Conservation (phyloP, 768 basidiomycete species). For the Cystoderma amianthinum region DNA sequence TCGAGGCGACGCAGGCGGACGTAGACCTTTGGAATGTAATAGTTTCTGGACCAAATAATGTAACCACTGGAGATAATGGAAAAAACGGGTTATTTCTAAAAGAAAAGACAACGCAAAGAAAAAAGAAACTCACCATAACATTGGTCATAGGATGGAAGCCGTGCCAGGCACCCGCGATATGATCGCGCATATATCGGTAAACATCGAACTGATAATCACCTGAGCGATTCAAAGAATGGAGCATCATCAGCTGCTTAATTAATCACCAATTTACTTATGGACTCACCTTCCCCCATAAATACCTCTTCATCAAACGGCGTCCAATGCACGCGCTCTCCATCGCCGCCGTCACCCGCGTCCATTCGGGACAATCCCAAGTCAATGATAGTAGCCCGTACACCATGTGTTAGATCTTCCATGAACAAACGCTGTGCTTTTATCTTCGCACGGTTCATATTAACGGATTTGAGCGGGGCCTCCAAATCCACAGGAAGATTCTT, state of each 20-base stretch:
- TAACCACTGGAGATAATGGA: slow-evolving; percentile 60
- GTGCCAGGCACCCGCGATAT: slow-evolving; percentile 63
- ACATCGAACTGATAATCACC: slow-evolving; percentile 94
- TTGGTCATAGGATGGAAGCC: slow-evolving; percentile 79
- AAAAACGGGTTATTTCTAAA: slow-evolving; percentile 5
- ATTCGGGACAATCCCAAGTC: slow-evolving; percentile 92
- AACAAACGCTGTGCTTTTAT: slow-evolving; percentile 20
- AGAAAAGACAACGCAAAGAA: neutral
- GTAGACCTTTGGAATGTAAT: slow-evolving; percentile 61
- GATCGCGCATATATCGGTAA: slow-evolving; percentile 79
- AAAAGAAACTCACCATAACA: slow-evolving; percentile 61
- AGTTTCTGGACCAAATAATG: slow-evolving; percentile 79
- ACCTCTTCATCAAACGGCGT: slow-evolving; percentile 84
- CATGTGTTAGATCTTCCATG: slow-evolving; percentile 65
- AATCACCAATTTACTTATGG: too few relatives aligned
- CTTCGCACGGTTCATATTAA: slow-evolving; percentile 24
- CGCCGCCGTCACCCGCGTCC: slow-evolving; percentile 44
- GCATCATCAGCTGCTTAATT: too few relatives aligned
- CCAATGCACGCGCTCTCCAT: slow-evolving; percentile 51
- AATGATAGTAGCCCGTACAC: slow-evolving; percentile 80
- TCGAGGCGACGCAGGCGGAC: slow-evolving; percentile 37
- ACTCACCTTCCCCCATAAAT: slow-evolving; percentile 83
- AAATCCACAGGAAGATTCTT: slow-evolving; percentile 34
- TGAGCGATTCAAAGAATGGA: too few relatives aligned
- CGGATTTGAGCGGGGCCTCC: slow-evolving; percentile 21